A percentile compares a stretch with the other conserved stretches of the same genome.
phyloP scores from a whole-genome alignment of 352 stramenopile species.

The Salisapilia sapeloensis region DNA sequence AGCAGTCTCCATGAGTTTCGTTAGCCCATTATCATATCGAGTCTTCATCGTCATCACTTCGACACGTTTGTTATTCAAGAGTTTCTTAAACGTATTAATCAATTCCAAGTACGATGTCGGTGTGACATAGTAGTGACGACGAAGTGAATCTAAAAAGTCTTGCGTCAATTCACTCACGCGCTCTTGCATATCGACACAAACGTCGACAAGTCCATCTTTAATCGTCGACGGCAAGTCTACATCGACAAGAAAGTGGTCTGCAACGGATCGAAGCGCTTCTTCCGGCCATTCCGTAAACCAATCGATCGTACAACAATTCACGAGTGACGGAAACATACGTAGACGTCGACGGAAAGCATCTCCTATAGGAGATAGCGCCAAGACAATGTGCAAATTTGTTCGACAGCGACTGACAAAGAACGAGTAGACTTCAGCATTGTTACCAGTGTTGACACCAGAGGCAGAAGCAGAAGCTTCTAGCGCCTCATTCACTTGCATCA shows the following conservation, averaged over 20 bases:
- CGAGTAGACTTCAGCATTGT: slow-evolving; percentile 64
- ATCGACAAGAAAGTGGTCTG: slow-evolving; percentile 83
- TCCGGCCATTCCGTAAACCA: slow-evolving; percentile 94
- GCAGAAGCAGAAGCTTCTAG: slow-evolving; percentile 40
- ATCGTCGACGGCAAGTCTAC: slow-evolving; percentile 63
- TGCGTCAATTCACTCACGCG: slow-evolving; percentile 69
- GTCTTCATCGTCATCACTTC: slow-evolving; percentile 85
- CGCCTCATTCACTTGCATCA: slow-evolving; percentile 67
- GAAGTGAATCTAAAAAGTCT: slow-evolving; percentile 74
- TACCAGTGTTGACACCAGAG: slow-evolving; percentile 53
- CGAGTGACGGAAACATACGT: slow-evolving; percentile 92
- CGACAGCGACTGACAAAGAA: slow-evolving; percentile 85
- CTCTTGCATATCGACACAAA: slow-evolving; percentile 92
- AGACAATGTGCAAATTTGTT: slow-evolving; percentile 89
- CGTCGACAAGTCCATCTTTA: slow-evolving; percentile 82
- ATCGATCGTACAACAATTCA: slow-evolving; percentile 95
- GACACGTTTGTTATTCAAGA: slow-evolving; percentile 81
- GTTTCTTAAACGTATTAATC: slow-evolving; percentile 91
- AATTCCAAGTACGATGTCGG: slow-evolving; percentile 91
- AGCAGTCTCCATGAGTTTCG: slow-evolving; percentile 87
- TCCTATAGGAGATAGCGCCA: slow-evolving; percentile 87
- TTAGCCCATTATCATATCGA: slow-evolving; percentile 86
- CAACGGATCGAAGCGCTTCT: slow-evolving; percentile 86
- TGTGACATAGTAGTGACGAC: slow-evolving; percentile 92
- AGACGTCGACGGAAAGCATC: slow-evolving; percentile 86